These are phyloP conservation scores for Saccharomyces uvarum DNA, from an alignment of 1,139 yeast genomes.

Conservation along the genomic window DNA sequence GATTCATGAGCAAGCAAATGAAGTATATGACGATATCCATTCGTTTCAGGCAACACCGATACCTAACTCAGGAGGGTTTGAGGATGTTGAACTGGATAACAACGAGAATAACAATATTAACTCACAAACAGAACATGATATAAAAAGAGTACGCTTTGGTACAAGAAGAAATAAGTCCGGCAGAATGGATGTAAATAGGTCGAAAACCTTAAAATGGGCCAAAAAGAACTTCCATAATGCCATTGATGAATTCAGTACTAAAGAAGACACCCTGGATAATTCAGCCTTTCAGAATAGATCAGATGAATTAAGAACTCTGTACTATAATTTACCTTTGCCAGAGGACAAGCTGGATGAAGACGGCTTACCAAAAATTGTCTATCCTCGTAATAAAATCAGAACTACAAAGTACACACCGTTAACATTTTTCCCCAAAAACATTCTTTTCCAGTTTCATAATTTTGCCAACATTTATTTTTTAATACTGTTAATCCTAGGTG, in stretches of 20 bases:
- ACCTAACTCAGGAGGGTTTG: slow-evolving; percentile 11
- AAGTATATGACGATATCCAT: slow-evolving; percentile 12
- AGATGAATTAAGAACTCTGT: slow-evolving; percentile 44
- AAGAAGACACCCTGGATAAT: slow-evolving; percentile 12
- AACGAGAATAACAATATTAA: background rate
- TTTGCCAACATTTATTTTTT: slow-evolving; percentile 87
- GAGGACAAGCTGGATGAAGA: slow-evolving; percentile 51
- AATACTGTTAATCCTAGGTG: slow-evolving; percentile 72
- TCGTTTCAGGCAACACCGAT: slow-evolving; percentile 22
- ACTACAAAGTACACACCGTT: slow-evolving; percentile 93
- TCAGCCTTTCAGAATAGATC: slow-evolving; percentile 23
- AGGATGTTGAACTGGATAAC: slow-evolving; percentile 7
- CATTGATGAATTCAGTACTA: slow-evolving; percentile 21
- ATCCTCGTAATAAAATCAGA: slow-evolving; percentile 85
- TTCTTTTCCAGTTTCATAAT: slow-evolving; percentile 72
- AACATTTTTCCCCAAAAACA: slow-evolving; percentile 79
- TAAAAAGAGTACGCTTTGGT: slow-evolving; percentile 84
- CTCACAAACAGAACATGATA: slow-evolving; percentile 18
- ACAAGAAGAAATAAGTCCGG: slow-evolving; percentile 75
- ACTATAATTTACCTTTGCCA: slow-evolving; percentile 65
- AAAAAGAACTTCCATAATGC: slow-evolving; percentile 28
- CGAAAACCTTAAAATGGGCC: slow-evolving; percentile 35
- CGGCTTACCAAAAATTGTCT: slow-evolving; percentile 49
- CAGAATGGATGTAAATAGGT: slow-evolving; percentile 39
- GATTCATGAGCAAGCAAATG: background rate